A percentile compares a stretch with the other conserved stretches of the same genome.
phyloP scores from a whole-genome alignment of 768 basidiomycete species.

The Russula abietina region DNA sequence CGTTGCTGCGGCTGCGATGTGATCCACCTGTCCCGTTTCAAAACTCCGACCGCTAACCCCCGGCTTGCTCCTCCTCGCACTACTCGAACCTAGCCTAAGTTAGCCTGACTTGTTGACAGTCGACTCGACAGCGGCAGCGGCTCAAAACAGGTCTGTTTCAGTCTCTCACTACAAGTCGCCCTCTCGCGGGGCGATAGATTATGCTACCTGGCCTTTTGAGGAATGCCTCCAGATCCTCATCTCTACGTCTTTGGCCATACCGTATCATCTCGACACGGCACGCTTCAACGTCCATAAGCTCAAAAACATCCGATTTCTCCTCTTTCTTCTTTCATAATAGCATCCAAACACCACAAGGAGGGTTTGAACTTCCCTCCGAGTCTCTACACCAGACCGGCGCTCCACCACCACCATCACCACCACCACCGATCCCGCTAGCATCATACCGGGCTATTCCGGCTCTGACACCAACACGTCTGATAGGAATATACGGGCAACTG shows the following conservation, averaged over 20 bases:
- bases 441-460: slow-evolving; percentile 28
- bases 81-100: too few relatives aligned
- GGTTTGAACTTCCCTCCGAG: background rate
- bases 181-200: slow-evolving; percentile 1
- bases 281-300: background rate
- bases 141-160: background rate
- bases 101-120: too few relatives aligned
- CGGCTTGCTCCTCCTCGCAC: too few relatives aligned
- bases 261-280: slow-evolving; percentile 14
- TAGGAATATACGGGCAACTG: slow-evolving; percentile 71
- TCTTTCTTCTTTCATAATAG: slow-evolving; percentile 20
- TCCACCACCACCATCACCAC: background rate
- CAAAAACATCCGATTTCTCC: slow-evolving; percentile 14
- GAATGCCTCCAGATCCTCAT: slow-evolving; percentile 9
- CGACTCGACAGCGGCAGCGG: too few relatives aligned
- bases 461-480: slow-evolving; percentile 46
- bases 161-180: background rate
- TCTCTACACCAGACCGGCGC: background rate
- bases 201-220: slow-evolving; percentile 4
- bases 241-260: background rate
- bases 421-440: slow-evolving; percentile 18
- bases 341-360: background rate
- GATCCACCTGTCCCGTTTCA: background rate
- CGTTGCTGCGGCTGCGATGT: too few relatives aligned
- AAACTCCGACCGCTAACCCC: slow-evolving; percentile 4